Evolutionary conservation across 2,329 filamentous ascomycete species (phyloP).

Genomic region (Alternaria angustiovoidea): DNA sequence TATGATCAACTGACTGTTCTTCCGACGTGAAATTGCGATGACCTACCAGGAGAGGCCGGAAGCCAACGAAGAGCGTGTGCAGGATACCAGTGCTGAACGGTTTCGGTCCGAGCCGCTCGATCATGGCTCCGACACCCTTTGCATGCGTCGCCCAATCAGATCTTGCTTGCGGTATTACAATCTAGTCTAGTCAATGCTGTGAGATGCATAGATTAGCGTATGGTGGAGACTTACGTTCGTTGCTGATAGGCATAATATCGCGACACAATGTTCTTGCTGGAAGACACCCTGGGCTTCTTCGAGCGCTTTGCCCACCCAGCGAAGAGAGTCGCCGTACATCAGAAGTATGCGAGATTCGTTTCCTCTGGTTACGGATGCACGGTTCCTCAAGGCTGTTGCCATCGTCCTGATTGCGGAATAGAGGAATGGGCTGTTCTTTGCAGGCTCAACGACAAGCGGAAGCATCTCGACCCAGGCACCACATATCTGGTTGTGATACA

Average conservation of each 20-base stretch:
- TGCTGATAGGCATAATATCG: no score
- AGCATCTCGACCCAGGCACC: slow-evolving; percentile 16
- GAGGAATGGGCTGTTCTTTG: not conserved
- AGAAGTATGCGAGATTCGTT: no score
- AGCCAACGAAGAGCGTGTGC: not conserved
- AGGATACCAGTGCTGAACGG: slow-evolving; percentile 12
- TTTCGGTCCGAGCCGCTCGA: slow-evolving; percentile 7
- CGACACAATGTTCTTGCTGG: no score
- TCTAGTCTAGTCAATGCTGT: not conserved
- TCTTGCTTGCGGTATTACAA: not conserved
- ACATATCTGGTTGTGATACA: slow-evolving; percentile 17
- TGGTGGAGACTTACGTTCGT: no score
- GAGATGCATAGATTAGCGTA: no score
- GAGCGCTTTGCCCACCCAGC: no score
- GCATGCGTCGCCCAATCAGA: slow-evolving; percentile 14
- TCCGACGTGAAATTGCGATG: not conserved
- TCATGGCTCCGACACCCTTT: slow-evolving; percentile 11
- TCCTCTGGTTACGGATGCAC: not conserved
- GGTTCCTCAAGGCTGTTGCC: not conserved
- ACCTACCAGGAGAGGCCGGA: not conserved
- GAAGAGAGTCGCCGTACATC: no score
- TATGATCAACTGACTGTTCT: no score
- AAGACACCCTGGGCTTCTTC: no score
- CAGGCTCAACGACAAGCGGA: slow-evolving; percentile 1
- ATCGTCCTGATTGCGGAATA: not conserved